Evolutionary conservation across 2,329 filamentous ascomycete genomes (phyloP), one percentile per base, ranked within the genome.

Genomic region (Coleophoma eucalyptorum): DNA sequence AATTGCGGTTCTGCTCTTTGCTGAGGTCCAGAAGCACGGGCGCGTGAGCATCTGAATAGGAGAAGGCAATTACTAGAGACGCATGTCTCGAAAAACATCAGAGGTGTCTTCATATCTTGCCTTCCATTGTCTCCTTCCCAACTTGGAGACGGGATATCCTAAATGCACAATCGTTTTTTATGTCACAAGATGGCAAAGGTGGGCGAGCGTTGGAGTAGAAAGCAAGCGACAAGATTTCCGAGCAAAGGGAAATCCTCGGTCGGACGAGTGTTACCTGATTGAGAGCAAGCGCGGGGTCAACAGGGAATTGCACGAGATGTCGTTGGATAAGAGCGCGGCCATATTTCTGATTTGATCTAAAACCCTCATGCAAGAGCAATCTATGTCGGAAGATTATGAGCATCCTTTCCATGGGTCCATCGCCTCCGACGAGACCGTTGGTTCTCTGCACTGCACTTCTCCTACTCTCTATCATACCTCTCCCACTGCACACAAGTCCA

Each of bases 321-420:
- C 13, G 42, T 44, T 44, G 42, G 42, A 10, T n/a, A 31, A 8
- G 16, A 26, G 16, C 19, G n/a, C 42, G 42, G 42, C 19, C 21
- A 12, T 16, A 31, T 26, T 44, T 4, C 42, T 26, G n/a, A 13
- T 32, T 44, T 32, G 11, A 12, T 26, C 26, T 8, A 3, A 26
- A 15, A 8, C 12, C 42, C 8, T 44, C 18, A 44, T 44, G 42
- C 42, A 32, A 13, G 42, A 31, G 42, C 42, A 44, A n/a, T 31
- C 42, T 44, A n/a, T 44, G 19, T 44, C 42, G 42, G 42, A 44
- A 26, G 42, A 44, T 44, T 44, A 44, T 44, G 42, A 26, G n/a
- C 42, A 44, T 44, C 42, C 16, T 31, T 26, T 12, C 26, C 40
- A 43, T 43, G 40, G 26, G 26, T 26, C 26, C 26, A 26, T 26